These are phyloP conservation scores for Cardamine chenopodiifolia DNA, from an alignment of 345 rosid genomes.

Conservation along the genomic window DNA sequence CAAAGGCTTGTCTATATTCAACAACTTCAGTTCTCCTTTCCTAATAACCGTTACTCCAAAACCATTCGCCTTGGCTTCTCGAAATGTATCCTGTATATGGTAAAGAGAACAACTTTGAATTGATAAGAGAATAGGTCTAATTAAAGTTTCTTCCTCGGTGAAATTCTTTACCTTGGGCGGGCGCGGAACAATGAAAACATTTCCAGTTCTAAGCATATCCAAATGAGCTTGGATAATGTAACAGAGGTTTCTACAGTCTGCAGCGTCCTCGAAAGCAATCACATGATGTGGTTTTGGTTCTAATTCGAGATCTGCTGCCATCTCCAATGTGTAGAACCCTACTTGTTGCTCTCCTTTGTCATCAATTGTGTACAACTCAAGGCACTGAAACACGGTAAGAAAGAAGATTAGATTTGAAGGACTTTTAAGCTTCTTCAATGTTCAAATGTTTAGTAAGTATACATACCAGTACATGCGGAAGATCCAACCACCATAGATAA, in stretches of 20 bases:
- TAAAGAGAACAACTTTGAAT: not conserved
- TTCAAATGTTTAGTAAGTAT: conserved; percentile 1
- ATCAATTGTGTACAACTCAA: conserved; percentile 70
- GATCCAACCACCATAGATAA: conserved; percentile 95
- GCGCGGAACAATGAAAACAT: conserved; percentile 78
- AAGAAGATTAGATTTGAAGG: not conserved
- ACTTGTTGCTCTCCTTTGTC: conserved; percentile 60
- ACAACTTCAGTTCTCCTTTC: conserved; percentile 71
- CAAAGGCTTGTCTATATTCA: conserved; percentile 75
- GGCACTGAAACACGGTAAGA: conserved; percentile 60
- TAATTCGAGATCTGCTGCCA: conserved; percentile 88
- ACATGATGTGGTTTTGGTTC: conserved; percentile 85
- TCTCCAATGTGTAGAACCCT: conserved; percentile 88
- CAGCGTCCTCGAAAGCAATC: conserved; percentile 79
- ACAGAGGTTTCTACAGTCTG: conserved; percentile 74
- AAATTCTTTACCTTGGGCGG: conserved; percentile 73
- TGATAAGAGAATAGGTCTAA: not conserved
- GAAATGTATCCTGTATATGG: conserved; percentile 63
- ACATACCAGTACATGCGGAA: conserved; percentile 82
- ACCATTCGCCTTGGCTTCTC: conserved; percentile 87
- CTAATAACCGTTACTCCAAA: conserved; percentile 80
- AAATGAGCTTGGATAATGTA: conserved; percentile 83
- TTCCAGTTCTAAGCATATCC: conserved; percentile 76
- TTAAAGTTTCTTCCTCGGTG: not conserved
- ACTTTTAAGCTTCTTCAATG: conserved; percentile 10